Base-by-base conservation (phyloP, 106 monocot genomes). In the Xerophyta viscosa region DNA sequence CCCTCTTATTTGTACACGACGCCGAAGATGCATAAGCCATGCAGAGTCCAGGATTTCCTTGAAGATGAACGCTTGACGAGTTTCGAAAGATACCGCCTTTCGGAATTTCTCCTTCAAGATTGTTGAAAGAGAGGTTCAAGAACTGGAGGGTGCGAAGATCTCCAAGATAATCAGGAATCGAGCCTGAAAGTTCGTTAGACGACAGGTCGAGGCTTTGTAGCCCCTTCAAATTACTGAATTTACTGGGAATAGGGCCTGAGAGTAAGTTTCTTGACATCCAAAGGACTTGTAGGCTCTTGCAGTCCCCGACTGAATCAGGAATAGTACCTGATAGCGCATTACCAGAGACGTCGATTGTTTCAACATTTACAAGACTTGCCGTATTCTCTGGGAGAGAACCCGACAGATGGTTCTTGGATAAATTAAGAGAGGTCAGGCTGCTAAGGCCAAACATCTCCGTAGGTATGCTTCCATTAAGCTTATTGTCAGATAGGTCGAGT, bases 181-280 rank as follows among this genome's bases (percentile, higher is more conserved):
- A 0, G 11, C 74, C 74, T 10, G 67, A 51, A 5, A 73, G 60
- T 31, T 67, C 13, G 46, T 73, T 73, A 13, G 61, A 44, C 19
- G 73, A 73, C 15, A 73, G 60, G 44, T 73, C 73, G 1, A 73
- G 31, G 24, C 53, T 73, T 50, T 66, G 73, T 28, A 73, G 27
- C 6, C 66, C 67, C 46, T 74, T 74, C 31, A 67, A 45, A 48
- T 61, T 26, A 7, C 56, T 37, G 4, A 66, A 6, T n/a, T 43
- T 24, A 20, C 55, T n/a, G 20, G 66, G 46, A 48, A 66, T 66
- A 0, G 5, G 0, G 0, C 56, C 66, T 15, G 56, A 25, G 47
- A 74, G 45, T 7, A 41, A 62, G 41, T 74, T 74, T 31, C 29
- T 30, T 3, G 67, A 47, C 67, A 74, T 22, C 8, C 60, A 66